Evolutionary conservation across 768 basidiomycete species (phyloP).

Genomic region (Tricholoma matsutake): DNA sequence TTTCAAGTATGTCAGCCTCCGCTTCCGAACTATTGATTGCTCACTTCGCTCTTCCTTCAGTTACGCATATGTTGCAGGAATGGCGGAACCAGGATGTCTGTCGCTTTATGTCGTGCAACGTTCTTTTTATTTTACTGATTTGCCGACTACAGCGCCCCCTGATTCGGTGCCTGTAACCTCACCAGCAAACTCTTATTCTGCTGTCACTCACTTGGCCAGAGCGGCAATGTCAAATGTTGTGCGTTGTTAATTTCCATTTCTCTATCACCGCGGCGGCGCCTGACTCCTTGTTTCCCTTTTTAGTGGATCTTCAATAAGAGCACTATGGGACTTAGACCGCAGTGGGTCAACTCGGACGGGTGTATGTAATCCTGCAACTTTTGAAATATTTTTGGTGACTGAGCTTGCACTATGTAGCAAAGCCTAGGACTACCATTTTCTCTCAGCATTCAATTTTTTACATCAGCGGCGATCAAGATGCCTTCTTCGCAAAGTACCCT

Average conservation of each 20-base stretch:
- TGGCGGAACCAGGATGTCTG: slow-evolving; percentile 11
- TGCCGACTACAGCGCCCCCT: not conserved
- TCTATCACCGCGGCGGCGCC: not conserved
- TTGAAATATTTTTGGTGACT: not conserved
- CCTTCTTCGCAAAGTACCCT: slow-evolving; percentile 7
- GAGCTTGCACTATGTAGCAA: not conserved
- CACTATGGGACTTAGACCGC: slow-evolving; percentile 9
- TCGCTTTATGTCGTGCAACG: not conserved
- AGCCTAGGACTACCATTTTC: slow-evolving; percentile 4
- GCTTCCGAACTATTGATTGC: not conserved
- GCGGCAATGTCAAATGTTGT: slow-evolving; percentile 16
- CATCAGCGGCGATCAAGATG: slow-evolving; percentile 3
- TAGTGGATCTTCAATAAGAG: slow-evolving; percentile 19
- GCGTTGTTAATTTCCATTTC: not conserved
- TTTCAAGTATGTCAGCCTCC: slow-evolving; percentile 15
- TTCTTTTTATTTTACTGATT: not conserved
- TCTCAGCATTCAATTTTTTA: slow-evolving; percentile 5
- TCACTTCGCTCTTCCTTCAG: slow-evolving; percentile 1
- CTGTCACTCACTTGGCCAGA: not conserved
- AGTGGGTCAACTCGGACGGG: slow-evolving; percentile 21
- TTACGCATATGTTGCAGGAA: slow-evolving; percentile 12
- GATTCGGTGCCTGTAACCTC: slow-evolving; percentile 9
- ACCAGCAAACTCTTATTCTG: slow-evolving; percentile 11
- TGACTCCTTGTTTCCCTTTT: not conserved
- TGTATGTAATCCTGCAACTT: slow-evolving; percentile 9